Percentiles rank a stretch among this genome's conserved stretches.
Conservation (phyloP, 1,284 basidiomycete species). For the Austroboletus rostrupii region DNA sequence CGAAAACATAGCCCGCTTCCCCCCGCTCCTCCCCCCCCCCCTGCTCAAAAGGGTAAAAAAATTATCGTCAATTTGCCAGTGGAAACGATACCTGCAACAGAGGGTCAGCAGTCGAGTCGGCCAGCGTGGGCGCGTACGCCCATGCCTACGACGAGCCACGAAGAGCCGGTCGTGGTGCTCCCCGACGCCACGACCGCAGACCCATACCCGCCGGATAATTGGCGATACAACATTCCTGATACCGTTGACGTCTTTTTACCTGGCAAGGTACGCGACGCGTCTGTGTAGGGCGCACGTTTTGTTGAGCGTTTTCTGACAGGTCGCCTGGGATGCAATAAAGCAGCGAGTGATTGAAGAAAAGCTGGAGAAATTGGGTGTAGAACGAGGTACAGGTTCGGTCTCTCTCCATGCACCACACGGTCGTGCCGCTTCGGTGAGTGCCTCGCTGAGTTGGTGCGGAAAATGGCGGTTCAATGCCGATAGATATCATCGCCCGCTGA, state of each 20-base stretch:
- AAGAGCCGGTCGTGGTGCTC: slow-evolving; percentile 35
- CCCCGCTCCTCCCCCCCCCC: slow-evolving; percentile 25
- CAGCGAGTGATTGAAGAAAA: slow-evolving; percentile 73
- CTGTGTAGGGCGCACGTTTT: slow-evolving; percentile 2
- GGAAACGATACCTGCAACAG: slow-evolving; percentile 49
- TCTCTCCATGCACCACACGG: slow-evolving; percentile 70
- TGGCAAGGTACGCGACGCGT: slow-evolving; percentile 53
- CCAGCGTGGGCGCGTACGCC: slow-evolving; percentile 62
- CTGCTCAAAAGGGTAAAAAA: slow-evolving; percentile 57
- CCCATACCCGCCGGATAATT: slow-evolving; percentile 58
- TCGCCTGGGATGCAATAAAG: slow-evolving; percentile 68
- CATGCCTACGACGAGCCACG: slow-evolving; percentile 41
- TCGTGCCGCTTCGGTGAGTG: slow-evolving; percentile 70
- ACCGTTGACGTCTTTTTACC: slow-evolving; percentile 77
- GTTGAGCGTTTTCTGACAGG: slow-evolving; percentile 35
- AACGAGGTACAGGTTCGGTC: slow-evolving; percentile 54
- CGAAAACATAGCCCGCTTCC: slow-evolving; percentile 68
- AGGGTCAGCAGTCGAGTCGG: slow-evolving; percentile 42
- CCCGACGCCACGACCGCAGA: slow-evolving; percentile 54
- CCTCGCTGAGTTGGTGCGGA: slow-evolving; percentile 20
- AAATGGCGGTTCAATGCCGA: slow-evolving; percentile 4
- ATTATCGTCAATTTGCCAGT: slow-evolving; percentile 66
- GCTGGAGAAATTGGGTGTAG: slow-evolving; percentile 71
- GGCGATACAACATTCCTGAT: slow-evolving; percentile 51
- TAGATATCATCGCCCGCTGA: slow-evolving; percentile 84